phyloP scores from a whole-genome alignment of 148 eudicot species.

The Silene latifolia region DNA sequence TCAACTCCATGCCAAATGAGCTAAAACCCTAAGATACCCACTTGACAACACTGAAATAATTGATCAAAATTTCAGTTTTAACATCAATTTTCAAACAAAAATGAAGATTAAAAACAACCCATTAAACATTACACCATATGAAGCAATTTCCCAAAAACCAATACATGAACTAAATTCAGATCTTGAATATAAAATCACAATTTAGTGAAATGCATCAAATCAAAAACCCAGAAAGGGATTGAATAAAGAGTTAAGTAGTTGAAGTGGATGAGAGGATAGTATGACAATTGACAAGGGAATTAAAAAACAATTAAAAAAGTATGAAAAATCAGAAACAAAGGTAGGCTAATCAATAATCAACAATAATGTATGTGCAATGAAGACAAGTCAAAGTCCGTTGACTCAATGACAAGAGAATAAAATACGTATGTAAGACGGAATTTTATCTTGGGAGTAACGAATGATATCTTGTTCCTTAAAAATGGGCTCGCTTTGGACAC shows the following conservation, averaged over 20 bases:
- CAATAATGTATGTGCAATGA: neutral
- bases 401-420: neutral
- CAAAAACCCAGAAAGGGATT: slow-evolving; percentile 8
- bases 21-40: slow-evolving; percentile 26
- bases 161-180: slow-evolving; percentile 5
- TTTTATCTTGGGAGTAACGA: no score
- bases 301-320: neutral
- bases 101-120: slow-evolving; percentile 5
- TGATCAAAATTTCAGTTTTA: slow-evolving; percentile 2
- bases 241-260: neutral
- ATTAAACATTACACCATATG: slow-evolving; percentile 1
- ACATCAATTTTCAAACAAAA: slow-evolving; percentile 4
- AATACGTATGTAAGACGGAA: no score
- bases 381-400: neutral
- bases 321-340: neutral
- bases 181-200: slow-evolving; percentile 8
- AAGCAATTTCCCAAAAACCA: neutral
- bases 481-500: no score
- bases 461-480: no score
- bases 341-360: neutral
- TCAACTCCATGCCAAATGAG: slow-evolving; percentile 48
- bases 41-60: slow-evolving; percentile 17
- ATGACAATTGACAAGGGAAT: neutral
- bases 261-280: neutral
- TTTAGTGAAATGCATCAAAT: neutral